These are phyloP conservation scores for Pythium guiyangense DNA, from an alignment of 352 stramenopile genomes.

Conservation along the genomic window DNA sequence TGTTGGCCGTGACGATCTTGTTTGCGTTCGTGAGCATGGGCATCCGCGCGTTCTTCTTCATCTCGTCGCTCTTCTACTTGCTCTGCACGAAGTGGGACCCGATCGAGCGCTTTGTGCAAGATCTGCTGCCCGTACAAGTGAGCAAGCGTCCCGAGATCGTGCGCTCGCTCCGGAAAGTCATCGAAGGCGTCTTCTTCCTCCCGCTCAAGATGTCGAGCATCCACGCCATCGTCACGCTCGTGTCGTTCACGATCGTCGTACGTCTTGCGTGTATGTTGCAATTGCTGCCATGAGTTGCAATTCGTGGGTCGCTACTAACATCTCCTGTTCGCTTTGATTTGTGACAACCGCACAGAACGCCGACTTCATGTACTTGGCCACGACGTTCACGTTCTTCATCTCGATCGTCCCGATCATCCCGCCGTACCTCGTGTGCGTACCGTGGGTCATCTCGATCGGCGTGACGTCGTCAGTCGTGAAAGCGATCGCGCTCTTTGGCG, in stretches of 20 bases:
- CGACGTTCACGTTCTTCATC: constrained; percentile 85
- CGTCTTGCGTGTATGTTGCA: constrained; percentile 11
- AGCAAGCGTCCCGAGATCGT: constrained; percentile 69
- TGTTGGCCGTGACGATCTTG: constrained; percentile 70
- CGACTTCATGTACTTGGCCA: constrained; percentile 85
- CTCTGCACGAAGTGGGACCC: constrained; percentile 85
- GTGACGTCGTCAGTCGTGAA: constrained; percentile 80
- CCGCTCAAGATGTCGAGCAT: constrained; percentile 88
- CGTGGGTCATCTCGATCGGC: constrained; percentile 78
- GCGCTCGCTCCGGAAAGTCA: constrained; percentile 66
- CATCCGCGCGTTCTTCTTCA: constrained; percentile 85
- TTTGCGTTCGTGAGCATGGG: constrained; percentile 85
- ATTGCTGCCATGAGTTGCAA: not conserved
- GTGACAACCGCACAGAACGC: constrained; percentile 40
- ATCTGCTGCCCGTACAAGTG: constrained; percentile 75
- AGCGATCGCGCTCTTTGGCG: constrained; percentile 67
- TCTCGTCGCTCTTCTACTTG: constrained; percentile 85
- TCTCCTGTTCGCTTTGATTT: not conserved
- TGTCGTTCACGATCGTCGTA: constrained; percentile 85
- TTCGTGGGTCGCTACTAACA: not conserved
- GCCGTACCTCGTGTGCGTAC: constrained; percentile 80
- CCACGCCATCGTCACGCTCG: constrained; percentile 82
- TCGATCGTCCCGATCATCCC: constrained; percentile 87
- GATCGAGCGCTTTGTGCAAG: constrained; percentile 78
- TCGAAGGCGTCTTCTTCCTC: constrained; percentile 85